Evolutionary conservation across 176 grass and related monocot genomes (phyloP).

Genomic region (sorghum (Sorghum bicolor)): DNA sequence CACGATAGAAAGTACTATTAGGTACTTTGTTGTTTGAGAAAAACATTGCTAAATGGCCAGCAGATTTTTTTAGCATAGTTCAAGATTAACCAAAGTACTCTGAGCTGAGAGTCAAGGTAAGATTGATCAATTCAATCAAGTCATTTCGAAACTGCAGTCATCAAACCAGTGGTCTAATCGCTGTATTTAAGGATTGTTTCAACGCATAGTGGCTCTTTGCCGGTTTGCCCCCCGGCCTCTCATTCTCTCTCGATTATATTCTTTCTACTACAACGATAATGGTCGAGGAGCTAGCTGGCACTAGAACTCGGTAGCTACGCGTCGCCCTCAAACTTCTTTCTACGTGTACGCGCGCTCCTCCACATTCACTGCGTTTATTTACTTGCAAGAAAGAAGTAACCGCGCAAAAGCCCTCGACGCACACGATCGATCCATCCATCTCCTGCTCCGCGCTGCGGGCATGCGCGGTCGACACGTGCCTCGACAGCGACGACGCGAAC

Average conservation of each 20-base stretch:
- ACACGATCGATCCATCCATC: background rate
- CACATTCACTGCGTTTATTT: conserved; percentile 1
- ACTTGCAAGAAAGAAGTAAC: background rate
- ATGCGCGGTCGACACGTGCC: conserved; percentile 28
- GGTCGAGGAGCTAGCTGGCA: background rate
- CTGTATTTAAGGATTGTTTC: background rate
- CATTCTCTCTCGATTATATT: background rate
- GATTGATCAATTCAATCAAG: background rate
- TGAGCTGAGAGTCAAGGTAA: background rate
- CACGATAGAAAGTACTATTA: no score
- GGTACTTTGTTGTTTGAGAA: no score
- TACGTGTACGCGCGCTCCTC: conserved; percentile 7
- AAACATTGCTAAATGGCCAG: no score
- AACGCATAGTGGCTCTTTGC: background rate
- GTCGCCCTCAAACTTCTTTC: conserved; percentile 25
- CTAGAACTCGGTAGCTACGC: conserved; percentile 11
- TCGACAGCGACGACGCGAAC: conserved; percentile 34
- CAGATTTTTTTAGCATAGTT: background rate
- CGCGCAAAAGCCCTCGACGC: background rate
- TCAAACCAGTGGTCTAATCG: background rate
- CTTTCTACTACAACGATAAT: background rate
- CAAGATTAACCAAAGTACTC: background rate
- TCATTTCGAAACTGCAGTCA: background rate
- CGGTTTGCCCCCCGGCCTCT: background rate
- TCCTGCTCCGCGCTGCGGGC: background rate